Evolutionary conservation across 495 filamentous ascomycete genomes (phyloP).

Genomic region (Geoglossum glabrum): DNA sequence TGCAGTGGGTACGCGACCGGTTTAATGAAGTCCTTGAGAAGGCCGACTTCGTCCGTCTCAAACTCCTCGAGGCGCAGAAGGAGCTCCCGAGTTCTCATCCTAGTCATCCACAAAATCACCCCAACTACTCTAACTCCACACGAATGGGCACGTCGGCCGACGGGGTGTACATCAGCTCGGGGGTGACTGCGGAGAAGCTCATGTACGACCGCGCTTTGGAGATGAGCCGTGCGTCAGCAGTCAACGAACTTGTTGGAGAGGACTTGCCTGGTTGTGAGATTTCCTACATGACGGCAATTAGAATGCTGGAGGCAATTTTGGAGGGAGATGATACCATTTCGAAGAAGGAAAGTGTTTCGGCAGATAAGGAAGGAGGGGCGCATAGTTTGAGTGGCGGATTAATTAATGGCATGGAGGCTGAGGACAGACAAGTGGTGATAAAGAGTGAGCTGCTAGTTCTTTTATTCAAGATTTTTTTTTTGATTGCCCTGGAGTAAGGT

Average conservation of each 20-base stretch:
- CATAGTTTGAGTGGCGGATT: slow-evolving; percentile 13
- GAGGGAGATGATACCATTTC: slow-evolving; percentile 43
- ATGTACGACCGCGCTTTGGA: slow-evolving; percentile 97
- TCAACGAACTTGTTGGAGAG: slow-evolving; percentile 83
- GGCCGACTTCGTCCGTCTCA: slow-evolving; percentile 73
- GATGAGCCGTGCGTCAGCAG: slow-evolving; percentile 85
- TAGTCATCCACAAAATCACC: slow-evolving; percentile 62
- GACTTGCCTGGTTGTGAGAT: slow-evolving; percentile 80
- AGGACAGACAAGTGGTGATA: slow-evolving; percentile 22
- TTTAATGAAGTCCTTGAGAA: slow-evolving; percentile 97
- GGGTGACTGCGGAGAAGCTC: slow-evolving; percentile 82
- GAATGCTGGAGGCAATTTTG: slow-evolving; percentile 83
- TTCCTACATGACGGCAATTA: slow-evolving; percentile 77
- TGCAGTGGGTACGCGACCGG: slow-evolving; percentile 81
- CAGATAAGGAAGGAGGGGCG: slow-evolving; percentile 13
- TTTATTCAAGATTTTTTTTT: no score
- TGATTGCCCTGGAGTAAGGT: no score
- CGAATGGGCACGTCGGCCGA: slow-evolving; percentile 36
- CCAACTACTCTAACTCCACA: slow-evolving; percentile 26
- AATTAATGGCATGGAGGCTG: slow-evolving; percentile 6
- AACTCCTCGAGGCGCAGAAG: slow-evolving; percentile 70
- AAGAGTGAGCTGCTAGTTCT: slow-evolving; percentile 20
- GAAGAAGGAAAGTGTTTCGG: slow-evolving; percentile 9
- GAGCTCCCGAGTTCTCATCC: slow-evolving; percentile 69
- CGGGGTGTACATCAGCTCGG: slow-evolving; percentile 43